Evolutionary conservation across 106 monocot species (phyloP).

Genomic region (Narthecium ossifragum): DNA sequence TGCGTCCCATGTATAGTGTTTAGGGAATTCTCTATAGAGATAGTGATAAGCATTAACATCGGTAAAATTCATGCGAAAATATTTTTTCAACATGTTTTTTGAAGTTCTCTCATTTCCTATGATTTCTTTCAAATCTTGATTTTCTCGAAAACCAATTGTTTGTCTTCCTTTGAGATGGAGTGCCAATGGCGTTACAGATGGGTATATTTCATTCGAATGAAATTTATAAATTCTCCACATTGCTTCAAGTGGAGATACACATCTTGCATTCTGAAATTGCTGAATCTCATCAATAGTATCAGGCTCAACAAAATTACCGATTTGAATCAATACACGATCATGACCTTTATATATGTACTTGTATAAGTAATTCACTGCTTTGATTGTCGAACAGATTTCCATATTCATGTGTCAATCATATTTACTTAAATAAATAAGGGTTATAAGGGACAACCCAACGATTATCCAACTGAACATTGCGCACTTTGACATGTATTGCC

Average conservation of each 20-base stretch:
- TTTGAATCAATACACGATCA: not conserved
- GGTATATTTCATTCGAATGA: constrained; percentile 4
- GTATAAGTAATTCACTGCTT: constrained; percentile 5
- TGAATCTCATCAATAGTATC: constrained; percentile 2
- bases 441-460: constrained; percentile 18
- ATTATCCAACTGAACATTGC: constrained; percentile 1
- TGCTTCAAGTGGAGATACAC: constrained; percentile 9
- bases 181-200: not conserved
- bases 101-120: not conserved
- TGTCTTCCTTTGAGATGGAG: constrained; percentile 8
- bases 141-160: constrained; percentile 5
- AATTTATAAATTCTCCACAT: constrained; percentile 14
- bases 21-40: constrained; percentile 3
- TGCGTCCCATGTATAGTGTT: constrained; percentile 5
- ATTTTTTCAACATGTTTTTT: constrained; percentile 7
- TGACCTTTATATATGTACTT: constrained; percentile 10
- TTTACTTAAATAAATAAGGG: constrained; percentile 3
- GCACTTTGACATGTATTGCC: not conserved
- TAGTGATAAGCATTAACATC: not conserved
- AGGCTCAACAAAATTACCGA: not conserved
- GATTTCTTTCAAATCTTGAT: no score
- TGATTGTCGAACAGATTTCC: constrained; percentile 13
- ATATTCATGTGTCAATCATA: constrained; percentile 19
- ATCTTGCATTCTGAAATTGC: constrained; percentile 8
- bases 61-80: not conserved